Evolutionary conservation across 225 moss, liverwort and hornwort genomes (phyloP).

Genomic region (Pseudoscleropodium purum): DNA sequence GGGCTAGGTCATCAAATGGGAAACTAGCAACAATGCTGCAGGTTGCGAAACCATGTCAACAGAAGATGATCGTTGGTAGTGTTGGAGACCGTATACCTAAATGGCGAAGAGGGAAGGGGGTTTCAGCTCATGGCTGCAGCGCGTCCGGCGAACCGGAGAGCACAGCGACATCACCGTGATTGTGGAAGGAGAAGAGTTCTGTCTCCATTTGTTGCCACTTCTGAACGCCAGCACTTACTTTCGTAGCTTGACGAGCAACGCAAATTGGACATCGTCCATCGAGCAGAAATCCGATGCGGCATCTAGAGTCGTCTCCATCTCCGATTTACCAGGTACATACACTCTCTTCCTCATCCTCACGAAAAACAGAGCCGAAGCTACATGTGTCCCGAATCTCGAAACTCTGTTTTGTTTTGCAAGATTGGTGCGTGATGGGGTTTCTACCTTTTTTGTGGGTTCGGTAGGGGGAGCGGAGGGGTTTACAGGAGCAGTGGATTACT

Average conservation of each 20-base stretch:
- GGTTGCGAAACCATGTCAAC: neutral
- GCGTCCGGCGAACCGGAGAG: constrained; percentile 81
- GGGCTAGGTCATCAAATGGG: neutral
- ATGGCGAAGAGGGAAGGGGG: constrained; percentile 77
- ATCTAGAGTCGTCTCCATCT: constrained; percentile 25
- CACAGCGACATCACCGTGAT: constrained; percentile 72
- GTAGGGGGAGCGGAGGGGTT: constrained; percentile 70
- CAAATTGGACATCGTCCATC: neutral
- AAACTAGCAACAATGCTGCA: constrained; percentile 6
- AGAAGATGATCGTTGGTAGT: neutral
- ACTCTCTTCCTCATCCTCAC: neutral
- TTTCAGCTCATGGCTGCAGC: constrained; percentile 78
- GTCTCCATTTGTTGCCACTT: constrained; percentile 74
- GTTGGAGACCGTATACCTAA: neutral
- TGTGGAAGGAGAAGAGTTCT: constrained; percentile 62
- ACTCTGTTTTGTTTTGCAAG: neutral
- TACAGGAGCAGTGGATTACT: constrained; percentile 71
- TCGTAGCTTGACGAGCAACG: constrained; percentile 35
- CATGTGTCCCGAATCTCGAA: neutral
- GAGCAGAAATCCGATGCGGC: neutral
- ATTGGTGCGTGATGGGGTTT: neutral
- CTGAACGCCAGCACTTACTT: constrained; percentile 81
- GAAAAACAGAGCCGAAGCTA: neutral
- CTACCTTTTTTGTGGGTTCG: neutral
- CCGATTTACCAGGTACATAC: constrained; percentile 45